phyloP scores from a whole-genome alignment of 108 stramenopile species.

The Seminavis robusta region DNA sequence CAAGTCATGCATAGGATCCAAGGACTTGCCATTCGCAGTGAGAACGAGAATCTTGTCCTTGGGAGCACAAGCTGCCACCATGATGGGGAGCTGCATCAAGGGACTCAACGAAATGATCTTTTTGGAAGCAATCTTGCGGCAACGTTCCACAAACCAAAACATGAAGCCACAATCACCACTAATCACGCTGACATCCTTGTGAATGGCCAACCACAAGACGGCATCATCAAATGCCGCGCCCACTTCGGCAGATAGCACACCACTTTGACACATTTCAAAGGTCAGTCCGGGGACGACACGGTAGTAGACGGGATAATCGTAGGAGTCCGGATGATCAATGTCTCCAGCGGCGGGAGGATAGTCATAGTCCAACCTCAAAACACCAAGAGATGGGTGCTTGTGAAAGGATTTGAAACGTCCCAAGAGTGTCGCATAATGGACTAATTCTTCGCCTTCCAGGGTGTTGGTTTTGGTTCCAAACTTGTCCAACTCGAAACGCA shows the following conservation, averaged over 20 bases:
- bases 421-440: too few species aligned
- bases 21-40: slow-evolving; percentile 3
- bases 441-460: too few species aligned
- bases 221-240: background rate
- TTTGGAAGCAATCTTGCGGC: background rate
- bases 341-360: slow-evolving; percentile 3
- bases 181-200: background rate
- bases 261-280: slow-evolving; percentile 1
- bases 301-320: background rate
- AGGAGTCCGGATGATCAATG: slow-evolving; percentile 3
- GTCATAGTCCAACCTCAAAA: slow-evolving; percentile 6
- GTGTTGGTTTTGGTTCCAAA: too few species aligned
- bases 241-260: background rate
- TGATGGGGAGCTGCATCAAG: background rate
- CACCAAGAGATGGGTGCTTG: background rate
- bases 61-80: too few species aligned
- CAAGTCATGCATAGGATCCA: background rate
- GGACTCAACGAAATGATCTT: background rate
- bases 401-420: too few species aligned
- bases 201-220: background rate
- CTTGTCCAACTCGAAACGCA: too few species aligned
- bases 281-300: background rate
- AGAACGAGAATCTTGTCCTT: background rate
- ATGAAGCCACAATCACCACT: slow-evolving; percentile 6
- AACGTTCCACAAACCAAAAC: background rate